Conservation (phyloP, 139 green algal genomes). For the Spirogloea muscicola region DNA sequence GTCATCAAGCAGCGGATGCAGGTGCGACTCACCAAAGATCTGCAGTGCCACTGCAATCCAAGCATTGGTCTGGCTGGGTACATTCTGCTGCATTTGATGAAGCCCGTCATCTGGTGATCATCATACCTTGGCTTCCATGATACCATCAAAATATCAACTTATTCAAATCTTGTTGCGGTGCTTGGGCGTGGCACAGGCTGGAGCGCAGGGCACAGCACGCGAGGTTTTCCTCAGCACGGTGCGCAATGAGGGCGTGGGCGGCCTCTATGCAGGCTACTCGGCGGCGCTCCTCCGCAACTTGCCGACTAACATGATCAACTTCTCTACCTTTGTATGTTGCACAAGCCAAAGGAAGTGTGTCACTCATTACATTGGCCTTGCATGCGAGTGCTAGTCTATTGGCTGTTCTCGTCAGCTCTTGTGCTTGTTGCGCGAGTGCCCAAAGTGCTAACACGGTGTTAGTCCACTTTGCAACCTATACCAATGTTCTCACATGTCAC, state of each 20-base stretch:
- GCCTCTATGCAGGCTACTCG: conserved; percentile 88
- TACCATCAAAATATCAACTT: too few species aligned
- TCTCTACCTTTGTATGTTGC: conserved; percentile 57
- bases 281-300: conserved; percentile 95
- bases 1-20: conserved; percentile 54
- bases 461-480: too few species aligned
- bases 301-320: conserved; percentile 97
- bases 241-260: conserved; percentile 69
- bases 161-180: too few species aligned
- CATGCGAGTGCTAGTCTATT: too few species aligned
- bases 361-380: too few species aligned
- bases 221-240: conserved; percentile 71
- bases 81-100: not conserved
- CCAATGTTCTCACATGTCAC: too few species aligned
- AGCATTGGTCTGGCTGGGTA: not conserved
- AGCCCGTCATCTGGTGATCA: too few species aligned
- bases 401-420: too few species aligned
- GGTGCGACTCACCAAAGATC: conserved; percentile 7
- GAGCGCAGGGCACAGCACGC: conserved; percentile 28
- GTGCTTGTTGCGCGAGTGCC: too few species aligned
- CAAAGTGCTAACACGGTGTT: too few species aligned
- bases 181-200: conserved; percentile 34
- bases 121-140: too few species aligned
- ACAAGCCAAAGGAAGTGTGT: too few species aligned
- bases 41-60: conserved; percentile 8